Percentiles rank a stretch among this genome's conserved stretches.
Evolutionary conservation across 2,329 filamentous ascomycete species (phyloP).

Genomic region (Neofusicoccum parvum): DNA sequence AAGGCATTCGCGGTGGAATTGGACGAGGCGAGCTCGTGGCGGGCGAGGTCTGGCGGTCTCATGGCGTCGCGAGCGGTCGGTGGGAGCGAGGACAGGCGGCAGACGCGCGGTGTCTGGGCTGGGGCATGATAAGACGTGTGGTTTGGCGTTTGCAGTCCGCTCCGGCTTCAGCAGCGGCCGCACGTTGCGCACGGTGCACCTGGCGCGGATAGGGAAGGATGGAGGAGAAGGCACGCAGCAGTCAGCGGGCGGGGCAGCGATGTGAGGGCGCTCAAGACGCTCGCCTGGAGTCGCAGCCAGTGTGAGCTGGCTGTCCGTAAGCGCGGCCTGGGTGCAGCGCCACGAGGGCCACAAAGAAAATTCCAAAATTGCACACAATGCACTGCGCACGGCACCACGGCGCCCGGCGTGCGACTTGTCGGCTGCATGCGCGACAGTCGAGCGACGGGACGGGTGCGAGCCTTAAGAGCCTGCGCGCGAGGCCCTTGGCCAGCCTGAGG

Average conservation of each 20-base stretch:
- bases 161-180: not conserved
- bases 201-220: conserved; percentile 1
- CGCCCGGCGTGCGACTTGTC: not conserved
- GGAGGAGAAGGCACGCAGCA: not conserved
- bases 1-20: conserved; percentile 21
- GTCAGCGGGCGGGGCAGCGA: conserved; percentile 8
- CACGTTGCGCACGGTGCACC: conserved; percentile 5
- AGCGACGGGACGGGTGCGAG: not conserved
- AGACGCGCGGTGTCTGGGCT: not conserved
- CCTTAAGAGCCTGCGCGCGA: not conserved
- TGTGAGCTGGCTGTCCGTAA: conserved; percentile 10
- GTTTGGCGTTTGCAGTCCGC: not conserved
- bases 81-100: not conserved
- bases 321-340: not conserved
- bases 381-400: not conserved
- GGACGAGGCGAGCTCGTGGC: conserved; percentile 6
- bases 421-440: not conserved
- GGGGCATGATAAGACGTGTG: not conserved
- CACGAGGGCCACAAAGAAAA: not conserved
- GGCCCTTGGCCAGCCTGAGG: not conserved
- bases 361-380: not conserved
- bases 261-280: not conserved
- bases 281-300: not conserved
- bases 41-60: not conserved
- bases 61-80: not conserved